These are phyloP conservation scores for Blastobotrys petasosporus DNA, from an alignment of 1,139 yeast species.

Conservation along the genomic window DNA sequence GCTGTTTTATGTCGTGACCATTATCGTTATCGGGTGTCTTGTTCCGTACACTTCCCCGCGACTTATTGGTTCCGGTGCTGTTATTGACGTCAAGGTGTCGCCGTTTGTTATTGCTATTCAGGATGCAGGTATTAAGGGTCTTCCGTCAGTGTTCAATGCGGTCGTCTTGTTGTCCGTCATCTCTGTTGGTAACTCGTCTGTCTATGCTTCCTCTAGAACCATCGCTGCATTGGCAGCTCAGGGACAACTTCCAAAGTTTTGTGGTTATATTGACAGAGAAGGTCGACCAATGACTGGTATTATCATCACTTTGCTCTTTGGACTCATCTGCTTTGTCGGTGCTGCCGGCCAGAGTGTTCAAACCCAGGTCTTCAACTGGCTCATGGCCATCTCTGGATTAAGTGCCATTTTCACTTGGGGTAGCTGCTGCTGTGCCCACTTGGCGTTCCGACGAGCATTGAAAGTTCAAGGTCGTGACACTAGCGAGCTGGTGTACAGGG, in stretches of 20 bases:
- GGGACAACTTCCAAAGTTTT: constrained; percentile 69
- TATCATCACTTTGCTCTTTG: constrained; percentile 49
- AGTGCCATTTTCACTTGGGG: constrained; percentile 80
- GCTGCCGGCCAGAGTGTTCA: constrained; percentile 67
- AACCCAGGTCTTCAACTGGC: constrained; percentile 68
- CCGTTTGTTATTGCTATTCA: constrained; percentile 70
- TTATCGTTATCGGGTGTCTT: constrained; percentile 54
- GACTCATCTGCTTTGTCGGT: constrained; percentile 58
- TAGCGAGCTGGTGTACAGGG: constrained; percentile 60
- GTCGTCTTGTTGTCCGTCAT: constrained; percentile 67
- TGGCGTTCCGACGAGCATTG: constrained; percentile 76
- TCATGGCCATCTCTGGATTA: constrained; percentile 72
- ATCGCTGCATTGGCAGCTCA: constrained; percentile 75
- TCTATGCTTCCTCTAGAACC: constrained; percentile 76
- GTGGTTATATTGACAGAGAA: constrained; percentile 64
- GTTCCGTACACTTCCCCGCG: constrained; percentile 56
- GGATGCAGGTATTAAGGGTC: constrained; percentile 51
- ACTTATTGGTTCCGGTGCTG: constrained; percentile 42
- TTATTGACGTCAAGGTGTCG: constrained; percentile 53
- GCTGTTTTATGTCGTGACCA: constrained; percentile 57
- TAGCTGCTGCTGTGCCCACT: constrained; percentile 66
- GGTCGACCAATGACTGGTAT: constrained; percentile 76
- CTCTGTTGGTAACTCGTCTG: constrained; percentile 70
- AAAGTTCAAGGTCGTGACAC: constrained; percentile 55
- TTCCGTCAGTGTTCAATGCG: constrained; percentile 67